Base-by-base conservation (phyloP, 805 yeast species). In the Starmerella lactis-condensi region DNA sequence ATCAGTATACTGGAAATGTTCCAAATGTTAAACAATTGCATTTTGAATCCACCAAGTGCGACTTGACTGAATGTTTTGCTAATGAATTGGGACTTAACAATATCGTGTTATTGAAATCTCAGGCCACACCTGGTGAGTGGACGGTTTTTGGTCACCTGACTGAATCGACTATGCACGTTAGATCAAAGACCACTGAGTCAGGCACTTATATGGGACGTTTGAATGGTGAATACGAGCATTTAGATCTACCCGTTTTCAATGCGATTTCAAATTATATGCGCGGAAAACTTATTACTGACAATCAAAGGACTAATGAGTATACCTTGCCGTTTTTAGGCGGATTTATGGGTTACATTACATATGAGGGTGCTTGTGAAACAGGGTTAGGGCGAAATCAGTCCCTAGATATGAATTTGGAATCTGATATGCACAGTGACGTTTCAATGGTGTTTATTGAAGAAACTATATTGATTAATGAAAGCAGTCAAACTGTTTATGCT, bases 261-360 rank as follows among this genome's bases (percentile, higher is more conserved):
- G 21, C 16, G 29, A 8, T 38, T 2, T 40, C 42, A 5, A 21
- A 33, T 9, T 31, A 37, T 26, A 45, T 45, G 47, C 22, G 34
- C 8, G 16, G 48, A 10, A 42, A 37, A 33, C 21, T 43, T 28
- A 26, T 33, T 19, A 12, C 33, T 24, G 52, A 55, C 27, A 45
- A 58, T 15, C 20, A 28, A 11, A 30, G 37, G 2, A 11, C 4
- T 4, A 15, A 7, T 10, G 45, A 52, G 3, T 24, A 23, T 0
- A 53, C 56, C 0, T 55, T 79, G 13, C 93, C 93, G 1, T 89
- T 89, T 45, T 57, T 70, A 34, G 96, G 98, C n/a, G 99, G 99
- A 0, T 61, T 78, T 20, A 58, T 83, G 33, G 99, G 99, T 4
- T 60, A 75, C 25, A 52, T 89, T 8, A 75, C 92, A 0, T 89